Evolutionary conservation across 306 rosid genomes (phyloP), one percentile per base, ranked within the genome.

Genomic region (Begonia fuchsioides): DNA sequence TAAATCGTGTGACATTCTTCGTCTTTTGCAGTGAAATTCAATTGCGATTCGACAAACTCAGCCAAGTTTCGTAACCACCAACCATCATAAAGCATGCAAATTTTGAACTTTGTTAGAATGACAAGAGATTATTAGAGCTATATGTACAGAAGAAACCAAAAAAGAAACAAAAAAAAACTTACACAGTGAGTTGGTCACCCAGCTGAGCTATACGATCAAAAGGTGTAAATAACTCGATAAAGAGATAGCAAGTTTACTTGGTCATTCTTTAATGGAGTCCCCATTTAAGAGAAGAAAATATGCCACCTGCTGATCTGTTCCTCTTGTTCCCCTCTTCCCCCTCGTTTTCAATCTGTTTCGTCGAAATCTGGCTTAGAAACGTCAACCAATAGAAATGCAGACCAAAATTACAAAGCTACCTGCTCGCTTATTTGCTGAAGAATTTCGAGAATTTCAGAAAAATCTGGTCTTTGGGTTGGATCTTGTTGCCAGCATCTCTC

Each of bases 401-500:
- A n/a, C 3, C 45, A 41, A 41, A n/a, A 41, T 13, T 9, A 14
- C 16, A 17, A 20, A 50, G 50, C 19, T 49, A 82, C 98, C 94
- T 82, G 94, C 63, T 81, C 75, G 13, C 78, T 55, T 57, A 79
- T 71, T 26, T 61, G 75, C 77, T 55, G 72, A 63, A 92, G 95
- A 64, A 71, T 73, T 61, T 82, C 87, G 51, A 73, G 17, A 58
- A 85, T 79, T 62, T 85, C 87, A 9, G 81, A 68, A 68, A 85
- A 92, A 59, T 68, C 46, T 15, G 98, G 96, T 55, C 98, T 83
- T 56, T 61, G 72, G 19, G 60, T 67, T 16, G 93, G 93, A 57
- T 85, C 87, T 71, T 85, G 81, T 43, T 78, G 83, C 98, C 98
- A 92, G 77, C 96, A 92, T 49, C 62, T 76, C 53, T 73, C 81